These are phyloP conservation scores for Talaromyces sp. DNA, from an alignment of 2,329 filamentous ascomycete species.

Conservation along the genomic window DNA sequence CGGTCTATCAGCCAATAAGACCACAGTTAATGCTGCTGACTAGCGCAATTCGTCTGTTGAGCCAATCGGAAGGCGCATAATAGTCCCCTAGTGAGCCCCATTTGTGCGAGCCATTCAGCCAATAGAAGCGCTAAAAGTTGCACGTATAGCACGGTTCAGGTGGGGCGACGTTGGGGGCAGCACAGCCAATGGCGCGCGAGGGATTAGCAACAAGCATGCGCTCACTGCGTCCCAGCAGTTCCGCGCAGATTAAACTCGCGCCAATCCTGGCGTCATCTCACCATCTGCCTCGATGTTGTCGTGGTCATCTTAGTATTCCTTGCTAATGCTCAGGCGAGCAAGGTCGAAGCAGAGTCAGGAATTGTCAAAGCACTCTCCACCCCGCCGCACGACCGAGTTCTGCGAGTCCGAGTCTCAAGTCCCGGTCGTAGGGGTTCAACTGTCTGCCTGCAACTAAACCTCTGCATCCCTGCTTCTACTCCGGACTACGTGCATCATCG, in stretches of 20 bases:
- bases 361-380: neutral
- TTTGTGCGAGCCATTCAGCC: neutral
- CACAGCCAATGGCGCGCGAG: neutral
- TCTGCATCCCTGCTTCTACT: neutral
- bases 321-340: neutral
- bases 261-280: neutral
- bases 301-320: neutral
- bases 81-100: neutral
- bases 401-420: neutral
- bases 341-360: neutral
- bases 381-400: neutral
- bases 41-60: neutral
- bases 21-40: neutral
- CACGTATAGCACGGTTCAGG: neutral
- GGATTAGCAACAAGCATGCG: neutral
- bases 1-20: neutral
- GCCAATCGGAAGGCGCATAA: neutral
- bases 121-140: neutral
- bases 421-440: neutral
- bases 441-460: neutral
- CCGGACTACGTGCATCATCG: neutral
- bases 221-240: neutral
- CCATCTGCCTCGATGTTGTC: neutral
- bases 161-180: neutral
- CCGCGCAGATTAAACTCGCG: neutral